Evolutionary conservation across 148 eudicot genomes (phyloP).

Genomic region (Nepenthes mirabilis): DNA sequence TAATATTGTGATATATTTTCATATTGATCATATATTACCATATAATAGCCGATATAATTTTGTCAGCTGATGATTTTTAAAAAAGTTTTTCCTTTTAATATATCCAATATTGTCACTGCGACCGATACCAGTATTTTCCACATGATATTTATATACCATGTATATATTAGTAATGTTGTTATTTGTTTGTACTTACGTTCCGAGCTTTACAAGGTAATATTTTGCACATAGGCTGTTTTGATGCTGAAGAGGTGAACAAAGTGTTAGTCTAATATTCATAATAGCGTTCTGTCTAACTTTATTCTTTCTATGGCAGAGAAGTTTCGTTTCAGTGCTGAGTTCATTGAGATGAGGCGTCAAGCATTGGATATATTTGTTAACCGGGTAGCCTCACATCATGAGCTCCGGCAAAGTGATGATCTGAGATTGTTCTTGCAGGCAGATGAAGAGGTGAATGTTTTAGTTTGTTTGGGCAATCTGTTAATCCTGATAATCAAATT

Average conservation of each 20-base stretch:
- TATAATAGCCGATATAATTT: too few relatives aligned
- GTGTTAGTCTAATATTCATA: not conserved
- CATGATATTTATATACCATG: too few relatives aligned
- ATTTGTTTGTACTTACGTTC: too few relatives aligned
- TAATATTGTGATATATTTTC: too few relatives aligned
- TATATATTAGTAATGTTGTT: too few relatives aligned
- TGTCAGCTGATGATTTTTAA: too few relatives aligned
- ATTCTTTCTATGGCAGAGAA: conserved; percentile 53
- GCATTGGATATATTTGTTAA: conserved; percentile 86
- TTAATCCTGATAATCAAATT: not conserved
- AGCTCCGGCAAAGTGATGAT: conserved; percentile 84
- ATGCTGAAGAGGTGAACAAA: not conserved
- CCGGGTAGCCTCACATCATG: conserved; percentile 79
- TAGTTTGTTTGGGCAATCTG: not conserved
- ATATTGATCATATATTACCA: too few relatives aligned
- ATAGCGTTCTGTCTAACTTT: not conserved
- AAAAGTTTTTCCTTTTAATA: too few relatives aligned
- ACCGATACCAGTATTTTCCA: too few relatives aligned
- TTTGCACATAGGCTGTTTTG: too few relatives aligned
- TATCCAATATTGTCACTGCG: too few relatives aligned
- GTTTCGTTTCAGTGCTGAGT: conserved; percentile 94
- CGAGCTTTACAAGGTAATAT: too few relatives aligned
- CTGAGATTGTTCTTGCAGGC: conserved; percentile 85
- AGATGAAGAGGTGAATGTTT: conserved; percentile 68
- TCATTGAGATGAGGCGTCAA: conserved; percentile 96